phyloP scores from a whole-genome alignment of 805 yeast genomes.

The Ogataea pini region DNA sequence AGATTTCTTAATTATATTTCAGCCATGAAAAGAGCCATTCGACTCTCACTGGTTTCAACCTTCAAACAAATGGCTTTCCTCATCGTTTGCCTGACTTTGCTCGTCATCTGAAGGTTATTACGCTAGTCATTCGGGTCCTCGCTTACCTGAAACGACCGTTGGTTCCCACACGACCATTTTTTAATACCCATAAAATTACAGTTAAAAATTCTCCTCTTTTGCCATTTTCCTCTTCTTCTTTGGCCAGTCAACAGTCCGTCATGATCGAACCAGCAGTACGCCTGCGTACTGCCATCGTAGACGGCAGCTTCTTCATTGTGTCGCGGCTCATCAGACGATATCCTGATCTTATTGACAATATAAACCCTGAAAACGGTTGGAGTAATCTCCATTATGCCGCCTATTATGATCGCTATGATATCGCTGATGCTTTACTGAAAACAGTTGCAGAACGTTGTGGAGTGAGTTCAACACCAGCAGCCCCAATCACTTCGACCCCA shows the following conservation, averaged over 20 bases:
- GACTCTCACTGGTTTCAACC: too few species aligned
- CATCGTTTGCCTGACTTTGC: too few species aligned
- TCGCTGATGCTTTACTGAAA: constrained; percentile 36
- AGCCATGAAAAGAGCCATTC: too few species aligned
- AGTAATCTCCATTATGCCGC: constrained; percentile 80
- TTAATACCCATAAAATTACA: neutral
- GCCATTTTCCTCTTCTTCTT: neutral
- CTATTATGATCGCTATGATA: constrained; percentile 65
- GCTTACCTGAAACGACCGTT: neutral
- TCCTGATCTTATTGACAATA: constrained; percentile 68
- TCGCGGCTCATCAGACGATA: constrained; percentile 63
- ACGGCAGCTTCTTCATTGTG: constrained; percentile 64
- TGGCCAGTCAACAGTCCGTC: neutral
- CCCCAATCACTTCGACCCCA: constrained; percentile 16
- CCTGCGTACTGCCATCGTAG: constrained; percentile 65
- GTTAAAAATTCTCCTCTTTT: neutral
- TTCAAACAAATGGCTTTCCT: too few species aligned
- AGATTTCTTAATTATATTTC: too few species aligned
- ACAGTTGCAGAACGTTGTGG: constrained; percentile 17
- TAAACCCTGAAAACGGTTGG: constrained; percentile 79
- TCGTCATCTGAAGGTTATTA: too few species aligned
- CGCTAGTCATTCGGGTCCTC: neutral
- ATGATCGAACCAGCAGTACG: constrained; percentile 66
- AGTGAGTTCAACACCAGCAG: neutral
- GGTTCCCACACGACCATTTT: neutral